Percentiles rank a stretch among this genome's conserved stretches.
Conservation (phyloP, 192 early-diverging fungal species). For the Coemansia aciculifera region DNA sequence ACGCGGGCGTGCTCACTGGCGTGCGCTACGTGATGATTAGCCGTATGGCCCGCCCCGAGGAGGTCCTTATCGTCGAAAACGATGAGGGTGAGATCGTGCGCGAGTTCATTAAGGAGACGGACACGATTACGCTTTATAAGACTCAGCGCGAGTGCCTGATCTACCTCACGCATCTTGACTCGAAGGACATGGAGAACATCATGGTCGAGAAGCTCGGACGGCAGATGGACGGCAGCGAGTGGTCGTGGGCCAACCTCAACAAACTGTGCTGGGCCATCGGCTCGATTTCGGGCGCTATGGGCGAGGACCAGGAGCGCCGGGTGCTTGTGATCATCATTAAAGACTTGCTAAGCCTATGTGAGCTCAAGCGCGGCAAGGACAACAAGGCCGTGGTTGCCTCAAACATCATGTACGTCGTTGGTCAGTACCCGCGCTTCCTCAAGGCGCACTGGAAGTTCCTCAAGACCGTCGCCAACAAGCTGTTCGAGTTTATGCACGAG, state of each 20-base stretch:
- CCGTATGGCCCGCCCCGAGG: slow-evolving; percentile 98
- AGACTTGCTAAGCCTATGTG: slow-evolving; percentile 91
- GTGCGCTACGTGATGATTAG: slow-evolving; percentile 97
- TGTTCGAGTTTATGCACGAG: slow-evolving; percentile 99
- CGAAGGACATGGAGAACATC: slow-evolving; percentile 80
- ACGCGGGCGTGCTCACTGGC: slow-evolving; percentile 78
- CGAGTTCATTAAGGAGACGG: slow-evolving; percentile 94
- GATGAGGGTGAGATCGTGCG: slow-evolving; percentile 99
- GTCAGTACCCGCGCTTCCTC: slow-evolving; percentile 99
- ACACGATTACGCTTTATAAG: slow-evolving; percentile 98
- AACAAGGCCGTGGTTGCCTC: slow-evolving; percentile 99
- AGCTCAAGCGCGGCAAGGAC: slow-evolving; percentile 98
- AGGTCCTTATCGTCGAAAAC: slow-evolving; percentile 97
- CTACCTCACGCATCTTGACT: slow-evolving; percentile 96
- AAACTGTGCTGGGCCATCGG: slow-evolving; percentile 99
- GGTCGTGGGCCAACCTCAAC: slow-evolving; percentile 98
- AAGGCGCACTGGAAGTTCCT: slow-evolving; percentile 99
- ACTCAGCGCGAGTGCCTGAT: slow-evolving; percentile 96
- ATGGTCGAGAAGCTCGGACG: slow-evolving; percentile 90
- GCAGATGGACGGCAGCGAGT: slow-evolving; percentile 97
- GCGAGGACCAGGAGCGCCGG: slow-evolving; percentile 93
- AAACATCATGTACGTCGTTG: slow-evolving; percentile 99
- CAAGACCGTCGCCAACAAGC: slow-evolving; percentile 99
- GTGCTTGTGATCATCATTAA: slow-evolving; percentile 99
- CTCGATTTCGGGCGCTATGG: slow-evolving; percentile 96